Percentiles rank a stretch among this genome's conserved stretches.
Evolutionary conservation across 164 flowering plant genomes (phyloP).

Genomic region (Annona cherimola): DNA sequence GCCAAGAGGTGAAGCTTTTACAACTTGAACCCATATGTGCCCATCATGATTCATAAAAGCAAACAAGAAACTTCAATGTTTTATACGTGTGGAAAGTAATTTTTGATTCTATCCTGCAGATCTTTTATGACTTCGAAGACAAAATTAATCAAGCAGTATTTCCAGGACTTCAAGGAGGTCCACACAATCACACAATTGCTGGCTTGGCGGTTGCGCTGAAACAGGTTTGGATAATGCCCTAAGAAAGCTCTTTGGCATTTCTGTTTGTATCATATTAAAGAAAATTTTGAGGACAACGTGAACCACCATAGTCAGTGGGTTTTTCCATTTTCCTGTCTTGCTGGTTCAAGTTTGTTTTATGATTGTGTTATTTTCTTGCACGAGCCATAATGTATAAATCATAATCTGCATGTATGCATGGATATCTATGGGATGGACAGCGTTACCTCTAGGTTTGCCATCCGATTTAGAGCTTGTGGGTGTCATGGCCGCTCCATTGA

Average conservation of each 20-base stretch:
- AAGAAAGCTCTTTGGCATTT: background rate
- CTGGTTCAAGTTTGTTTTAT: no score
- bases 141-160: slow-evolving; percentile 95
- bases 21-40: background rate
- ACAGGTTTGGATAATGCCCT: slow-evolving; percentile 44
- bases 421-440: no score
- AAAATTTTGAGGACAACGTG: no score
- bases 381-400: no score
- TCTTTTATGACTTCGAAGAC: slow-evolving; percentile 90
- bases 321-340: no score
- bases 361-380: no score
- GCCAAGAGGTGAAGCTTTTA: slow-evolving; percentile 53
- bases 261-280: no score
- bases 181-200: slow-evolving; percentile 96
- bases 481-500: no score
- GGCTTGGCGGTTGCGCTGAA: slow-evolving; percentile 97
- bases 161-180: slow-evolving; percentile 99
- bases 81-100: background rate
- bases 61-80: slow-evolving; percentile 1
- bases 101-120: slow-evolving; percentile 38
- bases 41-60: background rate
- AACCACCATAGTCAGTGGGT: no score
- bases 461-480: no score
- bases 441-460: no score
- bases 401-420: no score